Evolutionary conservation across 768 basidiomycete genomes (phyloP), one percentile per base, ranked within the genome.

Genomic region (Leucocoprinus sp.): DNA sequence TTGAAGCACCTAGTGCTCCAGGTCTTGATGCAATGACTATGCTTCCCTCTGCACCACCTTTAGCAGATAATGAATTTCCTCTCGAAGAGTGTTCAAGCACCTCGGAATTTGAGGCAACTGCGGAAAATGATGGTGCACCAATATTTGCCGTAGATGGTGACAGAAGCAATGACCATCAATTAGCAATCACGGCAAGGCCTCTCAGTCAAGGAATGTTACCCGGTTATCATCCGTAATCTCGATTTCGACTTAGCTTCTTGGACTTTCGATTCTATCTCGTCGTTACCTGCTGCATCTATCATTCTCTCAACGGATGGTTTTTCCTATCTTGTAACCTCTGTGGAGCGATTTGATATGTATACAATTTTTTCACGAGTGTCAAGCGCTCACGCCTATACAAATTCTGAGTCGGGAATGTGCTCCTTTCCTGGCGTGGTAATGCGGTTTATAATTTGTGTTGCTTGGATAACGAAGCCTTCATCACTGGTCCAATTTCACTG

Each of bases 1-100:
- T 75, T 48, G 74, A 70, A 48, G 70, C 50, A 17, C 57, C 68
- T 21, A 64, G 64, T 43, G 61, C 64, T 18, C 64, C 67, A 28
- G 57, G 62, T 11, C 45, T 63, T 11, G 54, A 59, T 35, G 51
- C 45, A 31, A 52, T 53, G 46, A 45, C 46, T 26, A 50, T 70
- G 23, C 53, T 65, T 15, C 72, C 78, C n/a, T 78, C 77, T 42
- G 76, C 76, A 2, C 74, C 74, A 46, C 65, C 65, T 14, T 42
- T 67, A 37, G 43, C 55, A 43, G 63, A 60, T 19, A 54, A 58
- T 34, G 63, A 54, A 55, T 44, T 43, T 27, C 33, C 22, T 31
- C 34, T 41, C 17, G 50, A 50, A 27, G 42, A 11, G 8, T 39
- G 53, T 26, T 31, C 45, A 21, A 34, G 45, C 34, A 43, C 47